These are phyloP conservation scores for Fusarium sp. DNA, from an alignment of 2,329 filamentous ascomycete species.

Conservation along the genomic window DNA sequence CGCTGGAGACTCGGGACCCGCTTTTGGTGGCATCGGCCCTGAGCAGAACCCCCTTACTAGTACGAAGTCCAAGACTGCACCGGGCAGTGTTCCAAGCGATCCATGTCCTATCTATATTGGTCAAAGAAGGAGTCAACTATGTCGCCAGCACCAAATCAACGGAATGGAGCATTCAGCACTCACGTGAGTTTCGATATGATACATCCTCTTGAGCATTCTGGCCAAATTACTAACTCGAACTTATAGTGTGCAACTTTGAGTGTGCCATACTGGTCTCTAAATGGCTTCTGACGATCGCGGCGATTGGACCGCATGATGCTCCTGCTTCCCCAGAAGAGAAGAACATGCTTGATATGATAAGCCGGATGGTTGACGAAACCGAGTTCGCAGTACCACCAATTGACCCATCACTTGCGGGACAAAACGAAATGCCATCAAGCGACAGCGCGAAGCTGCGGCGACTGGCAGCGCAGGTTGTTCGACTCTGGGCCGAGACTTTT, in stretches of 20 bases:
- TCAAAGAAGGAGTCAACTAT: constrained; percentile 73
- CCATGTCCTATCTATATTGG: constrained; percentile 75
- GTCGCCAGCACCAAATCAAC: constrained; percentile 71
- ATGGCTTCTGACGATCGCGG: constrained; percentile 69
- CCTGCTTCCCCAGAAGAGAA: constrained; percentile 66
- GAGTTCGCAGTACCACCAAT: constrained; percentile 70
- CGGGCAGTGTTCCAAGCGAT: constrained; percentile 76
- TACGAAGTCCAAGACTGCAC: constrained; percentile 70
- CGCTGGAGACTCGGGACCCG: constrained; percentile 74
- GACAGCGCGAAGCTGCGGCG: constrained; percentile 67
- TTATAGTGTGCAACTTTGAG: constrained; percentile 69
- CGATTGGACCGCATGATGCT: constrained; percentile 63
- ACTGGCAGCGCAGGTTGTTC: constrained; percentile 68
- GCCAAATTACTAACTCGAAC: constrained; percentile 30
- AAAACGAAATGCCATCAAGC: constrained; percentile 59
- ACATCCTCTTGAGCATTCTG: background rate
- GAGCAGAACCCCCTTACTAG: constrained; percentile 68
- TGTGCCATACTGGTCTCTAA: constrained; percentile 71
- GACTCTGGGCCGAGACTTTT: constrained; percentile 72
- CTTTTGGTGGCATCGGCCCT: constrained; percentile 71
- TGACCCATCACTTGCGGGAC: constrained; percentile 65
- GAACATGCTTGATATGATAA: constrained; percentile 67
- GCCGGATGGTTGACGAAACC: constrained; percentile 71
- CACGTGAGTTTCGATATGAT: constrained; percentile 58
- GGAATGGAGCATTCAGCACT: constrained; percentile 74